phyloP scores from a whole-genome alignment of 108 stramenopile species.

The Nitzschia palea region DNA sequence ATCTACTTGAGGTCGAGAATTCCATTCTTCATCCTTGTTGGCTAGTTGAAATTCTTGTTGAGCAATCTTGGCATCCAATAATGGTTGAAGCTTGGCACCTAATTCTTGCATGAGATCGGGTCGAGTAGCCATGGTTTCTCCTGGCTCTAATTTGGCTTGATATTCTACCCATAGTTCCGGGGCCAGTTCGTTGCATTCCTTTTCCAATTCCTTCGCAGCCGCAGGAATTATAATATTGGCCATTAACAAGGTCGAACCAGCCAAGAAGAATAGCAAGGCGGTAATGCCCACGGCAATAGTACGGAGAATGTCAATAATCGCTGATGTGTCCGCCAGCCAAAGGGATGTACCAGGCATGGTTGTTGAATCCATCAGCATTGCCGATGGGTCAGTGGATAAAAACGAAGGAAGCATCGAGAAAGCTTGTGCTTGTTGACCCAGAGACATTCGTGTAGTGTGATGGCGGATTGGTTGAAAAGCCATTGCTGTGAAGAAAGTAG shows the following conservation, averaged over 20 bases:
- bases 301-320: neutral
- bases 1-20: too few relatives aligned
- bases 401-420: too few relatives aligned
- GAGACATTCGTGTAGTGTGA: too few relatives aligned
- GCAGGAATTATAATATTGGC: slow-evolving; percentile 31
- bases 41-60: too few relatives aligned
- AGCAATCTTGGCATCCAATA: slow-evolving; percentile 27
- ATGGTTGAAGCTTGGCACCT: slow-evolving; percentile 35
- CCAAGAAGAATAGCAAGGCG: slow-evolving; percentile 11
- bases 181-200: slow-evolving; percentile 29
- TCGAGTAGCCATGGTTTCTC: slow-evolving; percentile 38
- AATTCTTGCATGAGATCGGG: slow-evolving; percentile 55
- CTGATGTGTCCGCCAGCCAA: too few relatives aligned
- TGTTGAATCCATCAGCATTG: too few relatives aligned
- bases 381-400: too few relatives aligned
- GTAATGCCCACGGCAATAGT: slow-evolving; percentile 12
- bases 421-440: too few relatives aligned
- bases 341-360: too few relatives aligned
- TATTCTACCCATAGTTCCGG: slow-evolving; percentile 46
- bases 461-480: too few relatives aligned
- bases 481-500: too few relatives aligned
- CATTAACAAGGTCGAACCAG: slow-evolving; percentile 13
- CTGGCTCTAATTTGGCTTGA: slow-evolving; percentile 38
- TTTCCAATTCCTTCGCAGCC: slow-evolving; percentile 43
- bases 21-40: too few relatives aligned